Evolutionary conservation across 345 rosid genomes (phyloP), one percentile per base, ranked within the genome.

Genomic region (Citrus inodora): DNA sequence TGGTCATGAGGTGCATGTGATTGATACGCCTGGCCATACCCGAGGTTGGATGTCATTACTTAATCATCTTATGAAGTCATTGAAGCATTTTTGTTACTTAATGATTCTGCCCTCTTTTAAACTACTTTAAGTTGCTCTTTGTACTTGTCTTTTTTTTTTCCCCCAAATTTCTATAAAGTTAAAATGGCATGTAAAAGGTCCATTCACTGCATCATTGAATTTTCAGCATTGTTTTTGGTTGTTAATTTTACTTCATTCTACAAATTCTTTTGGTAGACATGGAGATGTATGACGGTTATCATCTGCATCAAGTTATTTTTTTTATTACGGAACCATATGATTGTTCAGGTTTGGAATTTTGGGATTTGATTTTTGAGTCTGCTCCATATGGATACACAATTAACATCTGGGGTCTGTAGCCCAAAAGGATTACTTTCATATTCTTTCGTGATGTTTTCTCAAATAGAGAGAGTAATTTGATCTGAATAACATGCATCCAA

Each of bases 21-120:
- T 97, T 79, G 93, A 91, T 74, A 97, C 98, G 84, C 99, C 99
- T 81, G 98, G 98, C 48, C 97, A 92, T 83, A 94, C 98, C n/a
- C 89, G 82, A 93, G 99, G 99, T 96, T 75, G 37, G 59, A 76
- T 76, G 58, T 73, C 60, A n/a, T 71, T 80, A 70, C 62, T 55
- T 30, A 63, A 9, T 21, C n/a, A 58, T 30, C 19, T 85, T 28
- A 25, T n/a, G 42, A 67, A 79, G 61, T 69, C 7, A n/a, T 78
- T 33, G 25, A 59, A 63, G n/a, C 56, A 19, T 22, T 66, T 65
- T 65, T 76, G 7, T 66, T 51, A 66, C 62, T 53, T 76, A 2
- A 55, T 48, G 51, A 21, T 10, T 69, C 14, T 40, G 9, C 72
- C 30, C 11, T 3, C 28, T 70, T 69, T 42, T 6, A 0, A 13